Conservation (phyloP, 345 rosid genomes). For the Brassica napus region DNA sequence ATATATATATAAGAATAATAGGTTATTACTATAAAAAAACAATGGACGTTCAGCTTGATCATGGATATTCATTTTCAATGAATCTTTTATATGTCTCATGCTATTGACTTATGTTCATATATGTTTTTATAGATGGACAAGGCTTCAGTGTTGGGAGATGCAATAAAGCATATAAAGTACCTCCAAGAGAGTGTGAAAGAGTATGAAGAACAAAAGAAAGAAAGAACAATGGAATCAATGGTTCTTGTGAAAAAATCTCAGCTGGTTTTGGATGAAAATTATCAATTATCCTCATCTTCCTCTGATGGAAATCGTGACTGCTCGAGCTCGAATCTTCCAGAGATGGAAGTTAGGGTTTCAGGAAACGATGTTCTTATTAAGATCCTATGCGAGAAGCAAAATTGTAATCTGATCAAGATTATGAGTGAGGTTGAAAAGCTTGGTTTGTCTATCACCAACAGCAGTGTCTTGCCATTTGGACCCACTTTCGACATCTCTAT, state of each 20-base stretch:
- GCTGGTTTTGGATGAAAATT: constrained; percentile 41
- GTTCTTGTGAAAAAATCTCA: constrained; percentile 68
- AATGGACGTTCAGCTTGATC: neutral
- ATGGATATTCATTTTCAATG: neutral
- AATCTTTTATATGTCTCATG: neutral
- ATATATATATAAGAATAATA: neutral
- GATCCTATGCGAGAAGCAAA: constrained; percentile 73
- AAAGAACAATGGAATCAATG: constrained; percentile 63
- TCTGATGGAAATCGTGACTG: constrained; percentile 24
- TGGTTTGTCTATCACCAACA: constrained; percentile 55
- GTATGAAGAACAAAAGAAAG: constrained; percentile 64
- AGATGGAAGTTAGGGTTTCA: constrained; percentile 73
- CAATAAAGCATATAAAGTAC: constrained; percentile 77
- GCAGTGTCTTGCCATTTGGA: constrained; percentile 71
- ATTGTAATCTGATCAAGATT: constrained; percentile 61
- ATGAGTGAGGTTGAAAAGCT: constrained; percentile 63
- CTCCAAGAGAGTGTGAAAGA: constrained; percentile 70
- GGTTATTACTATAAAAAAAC: neutral
- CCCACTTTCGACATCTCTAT: constrained; percentile 41
- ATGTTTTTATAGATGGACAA: constrained; percentile 67
- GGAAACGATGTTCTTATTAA: constrained; percentile 64
- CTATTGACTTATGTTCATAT: neutral
- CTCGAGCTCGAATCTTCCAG: constrained; percentile 53
- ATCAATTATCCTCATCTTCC: neutral
- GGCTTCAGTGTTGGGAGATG: constrained; percentile 87